A percentile compares a stretch with the other conserved stretches of the same genome.
Evolutionary conservation across 2,329 filamentous ascomycete genomes (phyloP).

Genomic region (Endothia cerciana): DNA sequence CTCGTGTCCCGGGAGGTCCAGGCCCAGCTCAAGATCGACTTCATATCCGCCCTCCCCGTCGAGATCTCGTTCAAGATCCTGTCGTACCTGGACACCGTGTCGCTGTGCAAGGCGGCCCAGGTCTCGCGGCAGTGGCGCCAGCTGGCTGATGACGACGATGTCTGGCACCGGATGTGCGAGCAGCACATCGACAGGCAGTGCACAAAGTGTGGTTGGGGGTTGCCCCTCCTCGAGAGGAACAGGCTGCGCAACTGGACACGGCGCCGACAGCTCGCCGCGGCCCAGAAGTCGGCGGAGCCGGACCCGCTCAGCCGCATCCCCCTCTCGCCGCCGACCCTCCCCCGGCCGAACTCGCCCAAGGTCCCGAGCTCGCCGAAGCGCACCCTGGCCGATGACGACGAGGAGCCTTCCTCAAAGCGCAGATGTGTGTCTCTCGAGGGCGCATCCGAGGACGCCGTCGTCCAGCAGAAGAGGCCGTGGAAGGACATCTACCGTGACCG

Average conservation of each 20-base stretch:
- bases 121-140: conserved; percentile 87
- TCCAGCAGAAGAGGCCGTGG: conserved; percentile 67
- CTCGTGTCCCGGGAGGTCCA: conserved; percentile 88
- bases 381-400: conserved; percentile 32
- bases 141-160: conserved; percentile 94
- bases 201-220: conserved; percentile 92
- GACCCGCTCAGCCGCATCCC: conserved; percentile 29
- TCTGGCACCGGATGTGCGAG: conserved; percentile 98
- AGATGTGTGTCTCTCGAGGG: conserved; percentile 37
- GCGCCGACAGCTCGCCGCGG: conserved; percentile 69
- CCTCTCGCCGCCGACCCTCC: conserved; percentile 36
- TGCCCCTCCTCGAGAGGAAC: conserved; percentile 88
- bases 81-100: conserved; percentile 89
- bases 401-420: conserved; percentile 37
- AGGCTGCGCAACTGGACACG: conserved; percentile 84
- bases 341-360: conserved; percentile 34
- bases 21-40: conserved; percentile 97
- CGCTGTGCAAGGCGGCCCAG: conserved; percentile 92
- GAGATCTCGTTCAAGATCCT: conserved; percentile 95
- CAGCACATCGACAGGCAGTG: conserved; percentile 95
- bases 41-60: conserved; percentile 82
- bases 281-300: conserved; percentile 35
- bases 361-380: conserved; percentile 40
- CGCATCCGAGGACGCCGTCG: conserved; percentile 24
- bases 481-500: conserved; percentile 94